Evolutionary conservation across 768 basidiomycete genomes (phyloP).

Genomic region (Dendrothele bispora): DNA sequence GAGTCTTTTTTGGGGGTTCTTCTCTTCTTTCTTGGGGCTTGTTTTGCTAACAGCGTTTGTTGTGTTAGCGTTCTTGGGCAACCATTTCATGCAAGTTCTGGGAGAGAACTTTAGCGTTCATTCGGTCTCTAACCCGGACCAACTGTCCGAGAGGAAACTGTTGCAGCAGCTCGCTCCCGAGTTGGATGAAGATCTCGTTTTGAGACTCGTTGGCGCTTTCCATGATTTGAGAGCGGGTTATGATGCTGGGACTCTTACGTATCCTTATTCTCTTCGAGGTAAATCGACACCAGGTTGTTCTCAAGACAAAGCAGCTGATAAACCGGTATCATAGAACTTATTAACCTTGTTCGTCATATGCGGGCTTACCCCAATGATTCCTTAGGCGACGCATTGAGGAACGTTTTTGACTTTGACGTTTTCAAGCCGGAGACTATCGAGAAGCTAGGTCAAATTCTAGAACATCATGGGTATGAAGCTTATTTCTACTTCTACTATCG

Average conservation of each 20-base stretch:
- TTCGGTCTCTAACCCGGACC: conserved; percentile 66
- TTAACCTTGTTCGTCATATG: conserved; percentile 66
- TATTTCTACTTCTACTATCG: background rate
- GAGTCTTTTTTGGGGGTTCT: conserved; percentile 22
- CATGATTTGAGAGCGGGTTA: conserved; percentile 61
- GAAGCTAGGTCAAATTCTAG: conserved; percentile 55
- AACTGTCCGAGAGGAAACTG: conserved; percentile 60
- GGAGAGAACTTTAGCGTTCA: conserved; percentile 71
- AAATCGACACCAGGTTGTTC: background rate
- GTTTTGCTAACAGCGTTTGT: background rate
- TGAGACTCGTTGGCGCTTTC: conserved; percentile 62
- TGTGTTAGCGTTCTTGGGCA: conserved; percentile 68
- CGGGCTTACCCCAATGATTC: conserved; percentile 58
- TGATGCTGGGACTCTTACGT: conserved; percentile 56
- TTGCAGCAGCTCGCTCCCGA: conserved; percentile 63
- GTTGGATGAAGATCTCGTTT: conserved; percentile 49
- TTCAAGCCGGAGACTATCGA: conserved; percentile 67
- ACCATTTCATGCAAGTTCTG: conserved; percentile 71
- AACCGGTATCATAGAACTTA: conserved; percentile 44
- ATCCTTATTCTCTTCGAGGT: conserved; percentile 72
- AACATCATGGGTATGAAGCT: conserved; percentile 54
- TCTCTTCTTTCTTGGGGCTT: background rate
- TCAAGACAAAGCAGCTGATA: background rate
- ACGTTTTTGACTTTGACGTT: conserved; percentile 71
- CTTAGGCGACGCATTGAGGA: conserved; percentile 58